Evolutionary conservation across 2,329 filamentous ascomycete genomes (phyloP).

Genomic region (Zymoseptoria tritici): DNA sequence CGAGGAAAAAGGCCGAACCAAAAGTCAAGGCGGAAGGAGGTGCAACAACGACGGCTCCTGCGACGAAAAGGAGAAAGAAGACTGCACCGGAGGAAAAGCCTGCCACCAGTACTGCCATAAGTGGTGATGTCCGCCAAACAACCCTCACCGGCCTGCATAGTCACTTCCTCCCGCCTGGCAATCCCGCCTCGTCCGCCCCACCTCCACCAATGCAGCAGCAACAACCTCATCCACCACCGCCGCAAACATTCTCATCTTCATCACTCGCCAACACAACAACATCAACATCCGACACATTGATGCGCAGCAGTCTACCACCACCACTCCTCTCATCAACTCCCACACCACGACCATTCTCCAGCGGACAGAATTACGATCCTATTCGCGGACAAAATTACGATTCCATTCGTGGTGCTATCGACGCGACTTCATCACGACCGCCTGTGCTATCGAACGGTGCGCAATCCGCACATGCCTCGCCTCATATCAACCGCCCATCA

Average conservation of each 20-base stretch:
- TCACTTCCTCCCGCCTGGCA: constrained; percentile 19
- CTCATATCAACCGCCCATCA: constrained; percentile 49
- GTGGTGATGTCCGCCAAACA: constrained; percentile 27
- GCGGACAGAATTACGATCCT: constrained; percentile 82
- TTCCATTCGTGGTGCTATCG: constrained; percentile 65
- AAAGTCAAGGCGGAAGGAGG: constrained; percentile 37
- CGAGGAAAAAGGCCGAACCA: constrained; percentile 38
- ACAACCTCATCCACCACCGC: constrained; percentile 23
- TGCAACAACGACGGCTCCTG: constrained; percentile 35
- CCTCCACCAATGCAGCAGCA: constrained; percentile 13
- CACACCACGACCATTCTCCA: constrained; percentile 47
- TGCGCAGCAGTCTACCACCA: constrained; percentile 32
- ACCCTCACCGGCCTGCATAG: constrained; percentile 37
- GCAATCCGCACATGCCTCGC: constrained; percentile 33
- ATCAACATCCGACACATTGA: constrained; percentile 6
- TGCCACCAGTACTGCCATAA: constrained; percentile 14
- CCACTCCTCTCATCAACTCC: constrained; percentile 30
- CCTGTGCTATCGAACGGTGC: constrained; percentile 16
- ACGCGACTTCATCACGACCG: constrained; percentile 19
- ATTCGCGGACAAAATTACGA: constrained; percentile 80
- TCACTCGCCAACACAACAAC: neutral
- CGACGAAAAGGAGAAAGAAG: constrained; percentile 40
- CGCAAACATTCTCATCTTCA: constrained; percentile 13
- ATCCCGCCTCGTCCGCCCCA: constrained; percentile 13
- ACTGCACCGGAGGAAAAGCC: constrained; percentile 8